These are phyloP conservation scores for Starmerella apis DNA, from an alignment of 805 yeast genomes.

Conservation along the genomic window DNA sequence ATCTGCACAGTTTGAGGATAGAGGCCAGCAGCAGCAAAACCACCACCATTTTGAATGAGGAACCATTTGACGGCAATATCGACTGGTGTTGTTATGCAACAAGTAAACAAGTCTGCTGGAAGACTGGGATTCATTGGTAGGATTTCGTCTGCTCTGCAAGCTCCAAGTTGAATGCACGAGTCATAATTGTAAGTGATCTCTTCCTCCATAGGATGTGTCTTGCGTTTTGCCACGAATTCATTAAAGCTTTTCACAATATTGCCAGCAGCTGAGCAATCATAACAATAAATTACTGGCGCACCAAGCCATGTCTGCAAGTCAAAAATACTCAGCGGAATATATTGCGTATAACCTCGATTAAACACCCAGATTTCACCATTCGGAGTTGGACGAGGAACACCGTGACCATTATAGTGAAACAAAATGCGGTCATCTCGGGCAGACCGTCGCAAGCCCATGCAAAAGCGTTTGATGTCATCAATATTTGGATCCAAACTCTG, in stretches of 20 bases:
- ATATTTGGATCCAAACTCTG: constrained; percentile 90
- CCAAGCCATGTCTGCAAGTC: constrained; percentile 96
- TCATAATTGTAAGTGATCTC: constrained; percentile 42
- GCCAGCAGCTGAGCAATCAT: constrained; percentile 92
- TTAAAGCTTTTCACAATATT: constrained; percentile 82
- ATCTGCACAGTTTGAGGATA: constrained; percentile 42
- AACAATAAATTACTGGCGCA: constrained; percentile 91
- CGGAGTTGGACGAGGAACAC: constrained; percentile 94
- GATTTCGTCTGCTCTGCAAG: constrained; percentile 76
- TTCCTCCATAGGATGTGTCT: constrained; percentile 41
- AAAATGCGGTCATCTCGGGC: constrained; percentile 89
- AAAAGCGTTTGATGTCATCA: constrained; percentile 86
- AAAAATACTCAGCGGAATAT: constrained; percentile 89
- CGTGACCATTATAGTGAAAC: constrained; percentile 96
- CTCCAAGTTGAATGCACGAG: constrained; percentile 88
- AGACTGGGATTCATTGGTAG: constrained; percentile 87
- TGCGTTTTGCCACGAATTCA: constrained; percentile 78
- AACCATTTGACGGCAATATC: constrained; percentile 90
- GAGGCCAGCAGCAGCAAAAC: constrained; percentile 36
- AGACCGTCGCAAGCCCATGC: constrained; percentile 75
- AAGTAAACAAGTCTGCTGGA: constrained; percentile 92
- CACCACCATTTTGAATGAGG: constrained; percentile 52
- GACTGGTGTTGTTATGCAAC: constrained; percentile 90
- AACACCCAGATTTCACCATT: constrained; percentile 98
- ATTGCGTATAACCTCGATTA: constrained; percentile 92